A percentile compares a stretch with the other conserved stretches of the same genome.
phyloP scores from a whole-genome alignment of 768 basidiomycete species.

The Lyophyllum semitale region DNA sequence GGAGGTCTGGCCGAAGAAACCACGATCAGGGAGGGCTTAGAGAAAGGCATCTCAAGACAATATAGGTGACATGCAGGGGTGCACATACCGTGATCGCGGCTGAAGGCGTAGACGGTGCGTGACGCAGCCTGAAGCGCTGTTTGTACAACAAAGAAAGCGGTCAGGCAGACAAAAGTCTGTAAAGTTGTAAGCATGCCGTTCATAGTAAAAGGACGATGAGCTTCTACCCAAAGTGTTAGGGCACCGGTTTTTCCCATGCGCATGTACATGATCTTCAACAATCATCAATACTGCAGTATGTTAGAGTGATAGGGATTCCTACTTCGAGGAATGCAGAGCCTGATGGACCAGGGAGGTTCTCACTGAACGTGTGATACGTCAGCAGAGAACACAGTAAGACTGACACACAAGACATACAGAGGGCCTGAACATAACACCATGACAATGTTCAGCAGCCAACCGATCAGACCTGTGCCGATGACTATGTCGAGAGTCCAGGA shows the following conservation, averaged over 20 bases:
- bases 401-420: conserved; percentile 43
- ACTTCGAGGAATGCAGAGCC: conserved; percentile 75
- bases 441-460: conserved; percentile 88
- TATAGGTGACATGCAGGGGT: background rate
- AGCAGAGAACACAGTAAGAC: background rate
- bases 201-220: background rate
- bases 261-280: conserved; percentile 65
- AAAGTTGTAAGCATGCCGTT: background rate
- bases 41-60: background rate
- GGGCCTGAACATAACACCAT: conserved; percentile 83
- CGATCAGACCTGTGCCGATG: conserved; percentile 73
- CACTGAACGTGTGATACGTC: conserved; percentile 35
- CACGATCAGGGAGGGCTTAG: conserved; percentile 70
- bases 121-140: conserved; percentile 82
- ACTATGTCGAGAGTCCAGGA: conserved; percentile 36
- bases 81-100: conserved; percentile 66
- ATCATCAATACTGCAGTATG: background rate
- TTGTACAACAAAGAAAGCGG: conserved; percentile 86
- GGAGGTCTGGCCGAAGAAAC: conserved; percentile 73
- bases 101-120: conserved; percentile 83
- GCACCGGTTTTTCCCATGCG: conserved; percentile 79
- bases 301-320: background rate
- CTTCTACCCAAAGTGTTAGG: conserved; percentile 72
- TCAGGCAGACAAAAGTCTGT: conserved; percentile 75
- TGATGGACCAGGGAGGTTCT: conserved; percentile 66